phyloP scores from a whole-genome alignment of 2,329 filamentous ascomycete species.

The Aspergillus texensis region DNA sequence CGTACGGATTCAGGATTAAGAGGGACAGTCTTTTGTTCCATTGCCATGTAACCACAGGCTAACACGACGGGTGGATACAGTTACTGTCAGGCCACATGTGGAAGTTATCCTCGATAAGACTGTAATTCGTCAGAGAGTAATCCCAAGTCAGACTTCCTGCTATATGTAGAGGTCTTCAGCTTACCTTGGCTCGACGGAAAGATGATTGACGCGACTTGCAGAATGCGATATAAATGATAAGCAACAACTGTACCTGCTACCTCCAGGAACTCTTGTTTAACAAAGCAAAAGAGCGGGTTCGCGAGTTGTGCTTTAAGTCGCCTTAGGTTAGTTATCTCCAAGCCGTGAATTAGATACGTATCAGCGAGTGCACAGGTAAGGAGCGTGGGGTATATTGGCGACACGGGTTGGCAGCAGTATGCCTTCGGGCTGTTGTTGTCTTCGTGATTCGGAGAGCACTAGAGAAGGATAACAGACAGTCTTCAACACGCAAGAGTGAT shows the following conservation, averaged over 20 bases:
- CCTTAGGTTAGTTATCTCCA: constrained; percentile 9
- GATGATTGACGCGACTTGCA: background rate
- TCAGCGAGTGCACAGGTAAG: background rate
- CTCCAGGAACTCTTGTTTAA: background rate
- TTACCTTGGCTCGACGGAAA: background rate
- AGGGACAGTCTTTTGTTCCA: constrained; percentile 22
- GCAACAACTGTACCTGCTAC: background rate
- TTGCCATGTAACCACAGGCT: constrained; percentile 24
- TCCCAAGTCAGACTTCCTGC: background rate
- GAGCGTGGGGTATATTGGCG: background rate
- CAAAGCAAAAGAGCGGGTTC: background rate
- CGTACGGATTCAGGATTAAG: constrained; percentile 25
- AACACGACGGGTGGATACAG: background rate
- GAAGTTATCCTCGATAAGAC: background rate
- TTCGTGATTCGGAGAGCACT: background rate
- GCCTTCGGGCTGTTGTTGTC: background rate
- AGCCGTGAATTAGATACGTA: background rate
- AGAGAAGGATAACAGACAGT: background rate
- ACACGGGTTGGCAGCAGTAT: background rate
- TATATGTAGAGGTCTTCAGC: background rate
- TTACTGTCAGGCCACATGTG: constrained; percentile 10
- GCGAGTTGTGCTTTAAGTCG: background rate
- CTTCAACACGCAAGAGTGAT: background rate
- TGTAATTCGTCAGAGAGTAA: background rate
- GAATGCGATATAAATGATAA: background rate